phyloP scores from a whole-genome alignment of 2,329 filamentous ascomycete genomes.

The Microdochium paspali region DNA sequence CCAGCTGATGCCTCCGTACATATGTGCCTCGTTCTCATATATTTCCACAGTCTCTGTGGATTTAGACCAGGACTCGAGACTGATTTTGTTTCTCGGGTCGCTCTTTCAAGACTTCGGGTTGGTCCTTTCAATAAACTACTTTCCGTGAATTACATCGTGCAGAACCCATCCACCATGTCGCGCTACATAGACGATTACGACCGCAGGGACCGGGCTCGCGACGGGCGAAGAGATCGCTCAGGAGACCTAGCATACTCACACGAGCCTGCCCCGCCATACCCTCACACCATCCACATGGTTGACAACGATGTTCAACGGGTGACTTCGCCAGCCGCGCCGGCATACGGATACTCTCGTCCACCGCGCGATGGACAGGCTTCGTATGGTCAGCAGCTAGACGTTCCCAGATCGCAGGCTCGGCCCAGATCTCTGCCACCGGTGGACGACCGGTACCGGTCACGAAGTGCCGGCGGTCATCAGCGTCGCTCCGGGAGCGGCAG shows the following conservation, averaged over 20 bases:
- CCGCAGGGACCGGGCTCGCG: not conserved
- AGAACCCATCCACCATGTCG: not conserved
- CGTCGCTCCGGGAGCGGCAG: constrained; percentile 9
- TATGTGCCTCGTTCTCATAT: too few relatives aligned
- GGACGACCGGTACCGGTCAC: not conserved
- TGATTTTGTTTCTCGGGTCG: too few relatives aligned
- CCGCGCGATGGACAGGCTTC: not conserved
- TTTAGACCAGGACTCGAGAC: too few relatives aligned
- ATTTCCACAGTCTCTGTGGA: too few relatives aligned
- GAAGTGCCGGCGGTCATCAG: not conserved
- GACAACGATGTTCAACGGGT: not conserved
- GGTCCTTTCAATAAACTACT: too few relatives aligned
- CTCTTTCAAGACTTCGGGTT: too few relatives aligned
- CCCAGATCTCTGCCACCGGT: not conserved
- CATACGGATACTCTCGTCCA: not conserved
- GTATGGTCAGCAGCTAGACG: not conserved
- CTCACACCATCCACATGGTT: not conserved
- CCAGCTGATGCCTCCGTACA: too few relatives aligned
- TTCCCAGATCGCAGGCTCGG: not conserved
- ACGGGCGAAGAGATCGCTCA: not conserved
- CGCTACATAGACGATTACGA: not conserved
- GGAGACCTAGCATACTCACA: not conserved
- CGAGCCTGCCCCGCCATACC: not conserved
- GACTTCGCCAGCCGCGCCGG: not conserved
- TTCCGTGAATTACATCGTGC: too few relatives aligned